Evolutionary conservation across 2,329 filamentous ascomycete species (phyloP), one percentile per base, ranked within the genome.

Genomic region (Ophiosphaerella korrae): DNA sequence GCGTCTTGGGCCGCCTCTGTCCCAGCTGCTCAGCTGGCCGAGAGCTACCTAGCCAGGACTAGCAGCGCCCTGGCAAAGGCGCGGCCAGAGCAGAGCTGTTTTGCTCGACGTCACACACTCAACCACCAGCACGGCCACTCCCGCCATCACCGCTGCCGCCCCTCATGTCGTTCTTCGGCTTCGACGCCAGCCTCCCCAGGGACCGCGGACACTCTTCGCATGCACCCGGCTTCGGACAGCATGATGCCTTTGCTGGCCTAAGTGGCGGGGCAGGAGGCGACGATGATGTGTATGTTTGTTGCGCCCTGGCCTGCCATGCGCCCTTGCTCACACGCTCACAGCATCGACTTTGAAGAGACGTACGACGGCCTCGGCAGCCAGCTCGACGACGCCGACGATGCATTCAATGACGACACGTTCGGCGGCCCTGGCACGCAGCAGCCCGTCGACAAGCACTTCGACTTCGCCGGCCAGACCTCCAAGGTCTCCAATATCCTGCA

Each of bases 361-460:
- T 97, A 97, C 72, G 94, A 99, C 74, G 93, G 93, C 14, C 81
- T 99, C 35, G 94, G 92, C 49, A 89, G 96, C 69, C 86, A 89
- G 73, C 86, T 99, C 32, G 88, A 96, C 66, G 93, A 99, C 72
- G 88, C 89, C 16, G 90, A 93, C 67, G 94, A 99, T 79, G 91
- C 84, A 43, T 91, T 97, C 81, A 99, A 99, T 74, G 91, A 97
- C 66, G 94, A 97, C 71, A 99, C 94, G 2, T 99, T 99, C 50
- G 82, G 79, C 49, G 76, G 74, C 32, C 77, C 80, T 26, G 79
- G 73, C 45, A 75, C 75, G 31, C 72, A 77, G 64, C 74, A 81
- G 61, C 66, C 79, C 9, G 84, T 94, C 52, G 92, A 92, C 69
- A 95, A 90, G 72, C 93, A 99, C 74, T 97, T 97, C 67, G 94